Evolutionary conservation across 1,284 basidiomycete species (phyloP).

Genomic region (Ustilago hordei): DNA sequence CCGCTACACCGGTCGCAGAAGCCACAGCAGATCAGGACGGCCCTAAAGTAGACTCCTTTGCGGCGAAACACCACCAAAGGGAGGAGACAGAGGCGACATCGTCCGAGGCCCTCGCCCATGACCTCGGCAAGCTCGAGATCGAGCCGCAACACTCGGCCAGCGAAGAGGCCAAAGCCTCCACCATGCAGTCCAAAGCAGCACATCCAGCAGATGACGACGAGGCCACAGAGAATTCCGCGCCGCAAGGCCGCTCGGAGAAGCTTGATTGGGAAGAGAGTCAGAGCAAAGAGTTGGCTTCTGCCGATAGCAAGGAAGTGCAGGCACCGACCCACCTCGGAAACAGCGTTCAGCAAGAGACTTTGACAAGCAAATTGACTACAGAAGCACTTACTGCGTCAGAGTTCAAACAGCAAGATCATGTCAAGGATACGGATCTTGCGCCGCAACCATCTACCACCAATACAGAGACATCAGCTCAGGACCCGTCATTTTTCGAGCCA

Average conservation of each 20-base stretch:
- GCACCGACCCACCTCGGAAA: not conserved
- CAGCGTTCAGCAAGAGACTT: not conserved
- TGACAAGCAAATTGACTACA: constrained; percentile 9
- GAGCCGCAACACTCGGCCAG: not conserved
- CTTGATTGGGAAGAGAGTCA: not conserved
- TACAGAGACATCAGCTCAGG: not conserved
- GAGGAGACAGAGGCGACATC: not conserved
- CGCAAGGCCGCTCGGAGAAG: not conserved
- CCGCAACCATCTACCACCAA: not conserved
- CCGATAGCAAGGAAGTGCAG: not conserved
- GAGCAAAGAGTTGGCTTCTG: not conserved
- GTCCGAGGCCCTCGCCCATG: constrained; percentile 3
- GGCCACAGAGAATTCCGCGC: not conserved
- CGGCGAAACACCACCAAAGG: not conserved
- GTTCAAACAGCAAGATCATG: not conserved
- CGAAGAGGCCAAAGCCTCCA: constrained; percentile 1
- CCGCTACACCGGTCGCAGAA: not conserved
- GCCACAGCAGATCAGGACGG: not conserved
- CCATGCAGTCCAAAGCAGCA: not conserved
- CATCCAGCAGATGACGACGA: not conserved
- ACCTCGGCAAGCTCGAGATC: constrained; percentile 19
- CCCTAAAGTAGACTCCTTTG: not conserved
- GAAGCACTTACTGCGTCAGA: not conserved
- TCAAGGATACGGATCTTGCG: not conserved
- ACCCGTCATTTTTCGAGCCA: not conserved